Conservation (phyloP, 176 grass and related monocot species). For the Luzula sylvatica region DNA sequence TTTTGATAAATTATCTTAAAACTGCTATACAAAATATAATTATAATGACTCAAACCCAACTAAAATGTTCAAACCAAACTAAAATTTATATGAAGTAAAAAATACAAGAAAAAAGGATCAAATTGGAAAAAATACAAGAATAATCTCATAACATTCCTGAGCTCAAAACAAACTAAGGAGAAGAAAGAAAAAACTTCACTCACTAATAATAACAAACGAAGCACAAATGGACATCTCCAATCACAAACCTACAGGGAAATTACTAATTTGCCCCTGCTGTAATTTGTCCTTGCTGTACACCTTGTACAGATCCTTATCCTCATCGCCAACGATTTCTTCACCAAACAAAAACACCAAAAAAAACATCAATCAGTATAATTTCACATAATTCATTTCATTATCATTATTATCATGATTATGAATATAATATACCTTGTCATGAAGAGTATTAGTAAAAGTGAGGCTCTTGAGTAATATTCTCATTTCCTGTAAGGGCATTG, state of each 20-base stretch:
- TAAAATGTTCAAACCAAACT: constrained; percentile 28
- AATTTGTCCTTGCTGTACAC: constrained; percentile 67
- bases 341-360: constrained; percentile 12
- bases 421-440: constrained; percentile 63
- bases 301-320: constrained; percentile 87
- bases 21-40: constrained; percentile 62
- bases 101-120: constrained; percentile 12
- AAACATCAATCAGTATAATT: constrained; percentile 5
- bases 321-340: constrained; percentile 90
- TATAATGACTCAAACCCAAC: constrained; percentile 40
- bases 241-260: constrained; percentile 82
- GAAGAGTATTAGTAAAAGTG: constrained; percentile 73
- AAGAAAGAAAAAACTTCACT: constrained; percentile 22
- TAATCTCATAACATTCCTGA: constrained; percentile 10
- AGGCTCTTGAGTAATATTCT: constrained; percentile 68
- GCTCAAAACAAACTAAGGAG: constrained; percentile 21
- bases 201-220: constrained; percentile 22
- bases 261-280: constrained; percentile 90
- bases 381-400: neutral
- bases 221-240: constrained; percentile 19
- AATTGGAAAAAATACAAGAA: too few relatives aligned
- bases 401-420: neutral
- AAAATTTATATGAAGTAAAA: constrained; percentile 17
- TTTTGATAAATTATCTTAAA: constrained; percentile 35
- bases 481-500: constrained; percentile 51